Conservation (phyloP, 805 yeast genomes). For the Dipodascopsis tothii region DNA sequence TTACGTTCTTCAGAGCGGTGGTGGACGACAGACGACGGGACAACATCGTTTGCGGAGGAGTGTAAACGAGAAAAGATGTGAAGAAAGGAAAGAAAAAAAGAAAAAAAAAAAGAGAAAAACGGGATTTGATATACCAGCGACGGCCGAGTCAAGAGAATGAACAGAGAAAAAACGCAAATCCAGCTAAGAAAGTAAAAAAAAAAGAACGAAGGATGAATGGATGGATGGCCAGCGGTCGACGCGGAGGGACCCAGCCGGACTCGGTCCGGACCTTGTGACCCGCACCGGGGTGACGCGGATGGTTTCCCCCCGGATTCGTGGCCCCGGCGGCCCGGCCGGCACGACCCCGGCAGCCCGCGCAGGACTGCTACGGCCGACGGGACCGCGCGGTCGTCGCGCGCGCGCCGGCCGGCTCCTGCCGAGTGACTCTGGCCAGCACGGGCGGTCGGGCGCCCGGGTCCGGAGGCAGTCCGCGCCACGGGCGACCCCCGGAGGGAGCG, state of each 20-base stretch:
- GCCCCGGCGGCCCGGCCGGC: too few relatives aligned
- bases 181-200: neutral
- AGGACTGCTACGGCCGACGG: too few relatives aligned
- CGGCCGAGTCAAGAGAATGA: neutral
- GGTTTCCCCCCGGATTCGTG: too few relatives aligned
- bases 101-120: neutral
- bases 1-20: neutral
- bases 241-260: neutral
- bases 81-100: neutral
- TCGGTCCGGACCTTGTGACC: constrained; percentile 5
- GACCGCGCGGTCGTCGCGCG: too few relatives aligned
- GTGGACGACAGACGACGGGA: too few relatives aligned
- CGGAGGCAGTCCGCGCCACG: too few relatives aligned
- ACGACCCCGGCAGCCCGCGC: too few relatives aligned
- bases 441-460: too few relatives aligned
- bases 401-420: too few relatives aligned
- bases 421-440: too few relatives aligned
- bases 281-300: constrained; percentile 2
- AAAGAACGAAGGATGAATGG: neutral
- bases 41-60: too few relatives aligned
- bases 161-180: neutral
- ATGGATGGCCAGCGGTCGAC: neutral
- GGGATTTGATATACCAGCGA: neutral
- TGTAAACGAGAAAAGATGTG: neutral
- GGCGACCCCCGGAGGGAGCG: too few relatives aligned